Conservation (phyloP, 2,329 filamentous ascomycete species). For the Colletotrichum sp. region DNA sequence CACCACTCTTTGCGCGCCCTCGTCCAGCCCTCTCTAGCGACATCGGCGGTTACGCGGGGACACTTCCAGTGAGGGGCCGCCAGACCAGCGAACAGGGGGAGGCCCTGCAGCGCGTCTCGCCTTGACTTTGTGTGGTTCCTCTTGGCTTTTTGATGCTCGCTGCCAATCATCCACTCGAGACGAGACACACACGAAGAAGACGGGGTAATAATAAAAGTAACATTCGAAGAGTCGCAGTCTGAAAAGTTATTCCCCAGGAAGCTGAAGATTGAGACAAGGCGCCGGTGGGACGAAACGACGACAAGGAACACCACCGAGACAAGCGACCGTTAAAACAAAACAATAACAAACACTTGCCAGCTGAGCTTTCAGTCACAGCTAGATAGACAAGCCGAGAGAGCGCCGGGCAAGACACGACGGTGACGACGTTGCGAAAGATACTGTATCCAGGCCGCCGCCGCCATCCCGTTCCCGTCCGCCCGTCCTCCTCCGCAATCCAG, state of each 20-base stretch:
- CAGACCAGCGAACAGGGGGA: not conserved
- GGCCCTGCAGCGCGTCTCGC: conserved; percentile 3
- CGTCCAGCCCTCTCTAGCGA: not conserved
- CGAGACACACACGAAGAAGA: not conserved
- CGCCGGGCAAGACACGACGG: not conserved
- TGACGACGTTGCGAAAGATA: not conserved
- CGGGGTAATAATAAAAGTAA: not conserved
- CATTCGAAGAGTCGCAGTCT: not conserved
- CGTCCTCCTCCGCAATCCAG: not conserved
- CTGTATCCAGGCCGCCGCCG: not conserved
- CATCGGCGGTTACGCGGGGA: conserved; percentile 17
- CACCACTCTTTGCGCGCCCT: not conserved
- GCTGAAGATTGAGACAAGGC: not conserved
- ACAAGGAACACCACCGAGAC: not conserved
- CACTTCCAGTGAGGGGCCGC: conserved; percentile 9
- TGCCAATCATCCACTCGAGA: not conserved
- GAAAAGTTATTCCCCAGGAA: not conserved
- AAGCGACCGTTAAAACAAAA: not conserved
- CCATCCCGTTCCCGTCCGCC: not conserved
- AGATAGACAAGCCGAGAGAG: not conserved
- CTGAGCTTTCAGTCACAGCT: not conserved
- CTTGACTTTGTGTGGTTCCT: not conserved
- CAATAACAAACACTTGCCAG: not conserved
- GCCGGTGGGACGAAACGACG: not conserved
- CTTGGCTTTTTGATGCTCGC: not conserved